Evolutionary conservation across 2,329 filamentous ascomycete genomes (phyloP), one percentile per base, ranked within the genome.

Genomic region (Alternaria brassicae): DNA sequence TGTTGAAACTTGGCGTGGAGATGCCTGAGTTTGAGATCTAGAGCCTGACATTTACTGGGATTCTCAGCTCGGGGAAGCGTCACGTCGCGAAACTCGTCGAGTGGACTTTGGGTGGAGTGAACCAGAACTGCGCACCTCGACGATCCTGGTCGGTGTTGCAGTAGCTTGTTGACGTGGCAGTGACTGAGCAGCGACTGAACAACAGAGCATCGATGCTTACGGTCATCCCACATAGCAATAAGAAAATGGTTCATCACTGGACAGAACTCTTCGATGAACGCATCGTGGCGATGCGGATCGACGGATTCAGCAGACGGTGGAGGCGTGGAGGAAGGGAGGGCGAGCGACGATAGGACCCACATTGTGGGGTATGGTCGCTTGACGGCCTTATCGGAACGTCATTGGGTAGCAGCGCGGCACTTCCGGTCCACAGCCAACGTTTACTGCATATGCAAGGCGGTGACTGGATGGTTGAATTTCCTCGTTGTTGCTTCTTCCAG

Each of bases 381-480:
- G 52, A 51, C 62, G 62, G 64, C 36, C 36, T 53, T 50, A 40
- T 53, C 25, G 8, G 12, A 32, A 15, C 27, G 15, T 58, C 51
- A 69, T 72, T 72, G 64, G 70, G 50, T 40, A 32, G 42, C 37
- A 51, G 53, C 44, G 27, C 49, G 40, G 44, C 56, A 62, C 59
- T 62, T 62, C 63, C 61, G 66, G 40, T 58, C 48, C 61, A 62
- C 60, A 53, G 57, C 58, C 58, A 65, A 56, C 55, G 60, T 62
- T 37, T 17, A 58, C 58, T 63, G 42, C 56, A 56, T 60, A 57
- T 59, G 65, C 67, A 63, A 70, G 65, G 72, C 68, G 67, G 71
- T 71, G 69, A 72, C 61, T 65, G 65, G 69, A 51, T 73, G 67
- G 71, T 59, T 69, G 61, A 42, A 30, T 51, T 54, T 61, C 56